Evolutionary conservation across 768 basidiomycete genomes (phyloP).

Genomic region (Kwoniella sp.): DNA sequence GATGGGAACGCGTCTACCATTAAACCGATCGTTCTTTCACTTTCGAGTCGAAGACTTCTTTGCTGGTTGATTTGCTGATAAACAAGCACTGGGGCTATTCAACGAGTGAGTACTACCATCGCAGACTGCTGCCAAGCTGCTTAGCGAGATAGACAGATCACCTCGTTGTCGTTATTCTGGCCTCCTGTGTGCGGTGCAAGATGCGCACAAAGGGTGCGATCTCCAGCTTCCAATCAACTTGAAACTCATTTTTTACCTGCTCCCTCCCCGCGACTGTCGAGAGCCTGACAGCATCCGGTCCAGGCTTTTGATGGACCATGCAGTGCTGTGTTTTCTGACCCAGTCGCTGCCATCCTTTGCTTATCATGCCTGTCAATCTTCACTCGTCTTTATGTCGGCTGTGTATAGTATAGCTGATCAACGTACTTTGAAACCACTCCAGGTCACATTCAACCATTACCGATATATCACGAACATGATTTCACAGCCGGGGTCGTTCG

Average conservation of each 20-base stretch:
- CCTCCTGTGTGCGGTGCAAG: not conserved
- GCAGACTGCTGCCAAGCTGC: not conserved
- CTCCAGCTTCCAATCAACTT: not conserved
- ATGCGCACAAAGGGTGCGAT: not conserved
- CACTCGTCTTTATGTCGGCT: not conserved
- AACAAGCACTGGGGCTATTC: not conserved
- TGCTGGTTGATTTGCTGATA: not conserved
- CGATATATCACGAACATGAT: slow-evolving; percentile 3
- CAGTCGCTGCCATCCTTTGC: not conserved
- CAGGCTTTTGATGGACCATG: not conserved
- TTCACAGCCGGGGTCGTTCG: slow-evolving; percentile 10
- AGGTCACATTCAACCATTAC: not conserved
- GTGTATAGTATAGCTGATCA: not conserved
- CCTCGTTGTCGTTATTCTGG: not conserved
- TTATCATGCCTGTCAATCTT: not conserved
- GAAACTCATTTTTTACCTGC: not conserved
- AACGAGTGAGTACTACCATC: not conserved
- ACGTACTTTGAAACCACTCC: not conserved
- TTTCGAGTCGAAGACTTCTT: not conserved
- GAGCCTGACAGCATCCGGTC: not conserved
- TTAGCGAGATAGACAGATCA: too few species aligned
- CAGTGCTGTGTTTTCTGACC: not conserved
- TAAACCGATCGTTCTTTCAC: not conserved
- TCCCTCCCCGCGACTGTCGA: not conserved
- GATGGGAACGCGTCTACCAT: not conserved